Conservation (phyloP, 352 stramenopile species). For the Porosira glacialis region DNA sequence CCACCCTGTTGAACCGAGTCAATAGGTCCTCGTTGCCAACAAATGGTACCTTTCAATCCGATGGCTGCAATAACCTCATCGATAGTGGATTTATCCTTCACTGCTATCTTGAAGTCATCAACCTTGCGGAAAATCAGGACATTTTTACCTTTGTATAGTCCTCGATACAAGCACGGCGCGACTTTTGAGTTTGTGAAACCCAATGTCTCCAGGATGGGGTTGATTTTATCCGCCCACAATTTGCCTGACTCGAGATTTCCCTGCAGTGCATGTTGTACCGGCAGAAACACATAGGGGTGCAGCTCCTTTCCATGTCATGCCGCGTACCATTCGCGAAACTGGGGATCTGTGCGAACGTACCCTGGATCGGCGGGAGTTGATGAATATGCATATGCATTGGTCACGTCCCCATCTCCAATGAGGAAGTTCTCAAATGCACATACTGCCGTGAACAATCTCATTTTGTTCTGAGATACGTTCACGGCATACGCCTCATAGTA, state of each 20-base stretch:
- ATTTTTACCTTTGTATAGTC: background rate
- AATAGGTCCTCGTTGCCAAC: conserved; percentile 15
- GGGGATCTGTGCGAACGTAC: conserved; percentile 9
- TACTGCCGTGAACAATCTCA: conserved; percentile 30
- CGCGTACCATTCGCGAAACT: conserved; percentile 35
- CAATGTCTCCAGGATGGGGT: conserved; percentile 17
- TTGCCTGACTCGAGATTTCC: conserved; percentile 51
- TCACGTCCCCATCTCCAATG: conserved; percentile 36
- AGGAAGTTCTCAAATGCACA: conserved; percentile 16
- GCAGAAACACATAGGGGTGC: conserved; percentile 23
- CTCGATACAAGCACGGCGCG: conserved; percentile 29
- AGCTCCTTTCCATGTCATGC: background rate
- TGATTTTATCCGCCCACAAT: conserved; percentile 42
- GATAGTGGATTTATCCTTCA: background rate
- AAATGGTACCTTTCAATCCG: conserved; percentile 8
- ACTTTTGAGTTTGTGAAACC: conserved; percentile 28
- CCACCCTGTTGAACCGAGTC: conserved; percentile 36
- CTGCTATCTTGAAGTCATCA: conserved; percentile 43
- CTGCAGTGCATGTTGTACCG: conserved; percentile 18
- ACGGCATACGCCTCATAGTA: conserved; percentile 33
- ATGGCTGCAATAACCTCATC: conserved; percentile 20
- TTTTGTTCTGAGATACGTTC: conserved; percentile 32
- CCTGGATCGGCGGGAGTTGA: conserved; percentile 25
- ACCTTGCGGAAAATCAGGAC: conserved; percentile 49
- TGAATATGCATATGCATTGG: conserved; percentile 45